phyloP scores from a whole-genome alignment of 805 yeast species.

The Wickerhamomyces tratensis region DNA sequence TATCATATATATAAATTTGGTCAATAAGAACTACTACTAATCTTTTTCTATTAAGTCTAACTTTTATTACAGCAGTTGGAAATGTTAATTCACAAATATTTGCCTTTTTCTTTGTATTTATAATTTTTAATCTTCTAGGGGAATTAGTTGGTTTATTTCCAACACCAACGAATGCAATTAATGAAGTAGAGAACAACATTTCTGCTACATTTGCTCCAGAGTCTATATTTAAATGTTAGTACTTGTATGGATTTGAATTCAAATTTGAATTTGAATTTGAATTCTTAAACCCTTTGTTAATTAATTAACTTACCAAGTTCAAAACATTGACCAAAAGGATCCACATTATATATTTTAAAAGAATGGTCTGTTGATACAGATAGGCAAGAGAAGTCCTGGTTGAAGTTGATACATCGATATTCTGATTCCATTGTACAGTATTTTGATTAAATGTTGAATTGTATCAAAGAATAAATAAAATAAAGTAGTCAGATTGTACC shows the following conservation, averaged over 20 bases:
- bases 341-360: slow-evolving; percentile 76
- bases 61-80: slow-evolving; percentile 63
- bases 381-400: slow-evolving; percentile 79
- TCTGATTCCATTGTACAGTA: not conserved
- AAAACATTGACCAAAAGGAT: slow-evolving; percentile 74
- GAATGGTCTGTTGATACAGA: slow-evolving; percentile 61
- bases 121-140: slow-evolving; percentile 51
- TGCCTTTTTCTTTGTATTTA: slow-evolving; percentile 62
- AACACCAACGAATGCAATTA: slow-evolving; percentile 74
- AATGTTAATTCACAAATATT: slow-evolving; percentile 83
- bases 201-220: slow-evolving; percentile 54
- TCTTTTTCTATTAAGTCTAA: slow-evolving; percentile 74
- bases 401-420: slow-evolving; percentile 50
- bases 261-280: not conserved
- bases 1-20: slow-evolving; percentile 82
- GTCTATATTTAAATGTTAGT: slow-evolving; percentile 1
- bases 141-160: slow-evolving; percentile 60
- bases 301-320: slow-evolving; percentile 20
- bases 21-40: slow-evolving; percentile 69
- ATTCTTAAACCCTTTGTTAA: not conserved
- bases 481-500: too few relatives aligned
- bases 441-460: too few relatives aligned
- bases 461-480: too few relatives aligned
- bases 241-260: not conserved
- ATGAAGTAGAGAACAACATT: slow-evolving; percentile 84